These are phyloP conservation scores for Gracilaria domingensis DNA, from an alignment of 23 red algal genomes.

Conservation along the genomic window DNA sequence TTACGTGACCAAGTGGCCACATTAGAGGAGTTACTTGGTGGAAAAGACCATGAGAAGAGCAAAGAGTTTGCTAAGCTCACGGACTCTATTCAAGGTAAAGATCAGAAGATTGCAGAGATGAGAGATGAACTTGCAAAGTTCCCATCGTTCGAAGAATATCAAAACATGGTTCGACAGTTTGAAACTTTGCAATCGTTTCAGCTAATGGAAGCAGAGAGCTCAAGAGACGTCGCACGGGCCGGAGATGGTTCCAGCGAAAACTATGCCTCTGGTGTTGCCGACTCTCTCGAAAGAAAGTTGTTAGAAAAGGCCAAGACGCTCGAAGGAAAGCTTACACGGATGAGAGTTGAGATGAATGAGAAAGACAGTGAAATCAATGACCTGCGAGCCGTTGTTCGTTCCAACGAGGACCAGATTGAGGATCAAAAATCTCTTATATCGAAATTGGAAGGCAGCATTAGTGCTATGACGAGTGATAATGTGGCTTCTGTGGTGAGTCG, in stretches of 20 bases:
- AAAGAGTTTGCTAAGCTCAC: constrained; percentile 72
- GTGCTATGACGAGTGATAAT: constrained; percentile 67
- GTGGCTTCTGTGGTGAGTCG: constrained; percentile 12
- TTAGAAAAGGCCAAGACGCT: constrained; percentile 58
- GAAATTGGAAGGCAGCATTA: constrained; percentile 69
- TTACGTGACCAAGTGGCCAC: constrained; percentile 67
- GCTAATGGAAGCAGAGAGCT: constrained; percentile 27
- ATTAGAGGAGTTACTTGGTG: constrained; percentile 63
- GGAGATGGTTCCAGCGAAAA: neutral
- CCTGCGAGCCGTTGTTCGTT: constrained; percentile 18
- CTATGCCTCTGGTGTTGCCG: neutral
- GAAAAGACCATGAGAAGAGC: constrained; percentile 64
- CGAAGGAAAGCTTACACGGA: constrained; percentile 57
- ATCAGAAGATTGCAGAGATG: constrained; percentile 29
- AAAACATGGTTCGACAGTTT: constrained; percentile 67
- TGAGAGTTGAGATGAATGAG: constrained; percentile 66
- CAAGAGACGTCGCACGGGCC: neutral
- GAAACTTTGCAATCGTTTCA: constrained; percentile 73
- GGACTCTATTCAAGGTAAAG: constrained; percentile 67
- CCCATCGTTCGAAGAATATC: constrained; percentile 64
- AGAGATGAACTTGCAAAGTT: constrained; percentile 34
- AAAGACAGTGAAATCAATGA: constrained; percentile 47
- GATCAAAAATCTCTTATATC: constrained; percentile 75
- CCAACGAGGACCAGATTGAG: constrained; percentile 60
- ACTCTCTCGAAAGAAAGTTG: constrained; percentile 76